Evolutionary conservation across 441 rosid genomes (phyloP).

Genomic region (Populus hybrid): DNA sequence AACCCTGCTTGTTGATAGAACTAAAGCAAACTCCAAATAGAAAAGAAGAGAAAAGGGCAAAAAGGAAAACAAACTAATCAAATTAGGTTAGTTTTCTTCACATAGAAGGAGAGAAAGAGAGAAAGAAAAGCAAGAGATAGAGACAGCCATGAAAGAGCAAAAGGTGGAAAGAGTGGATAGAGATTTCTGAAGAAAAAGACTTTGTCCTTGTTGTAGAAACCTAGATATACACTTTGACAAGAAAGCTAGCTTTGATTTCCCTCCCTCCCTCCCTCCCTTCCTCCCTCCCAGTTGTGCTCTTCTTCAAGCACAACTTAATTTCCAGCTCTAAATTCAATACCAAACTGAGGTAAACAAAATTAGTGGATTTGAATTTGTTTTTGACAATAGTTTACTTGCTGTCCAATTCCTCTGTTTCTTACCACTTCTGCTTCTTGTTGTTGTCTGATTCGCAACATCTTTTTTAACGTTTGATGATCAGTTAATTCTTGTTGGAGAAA

Average conservation of each 20-base stretch:
- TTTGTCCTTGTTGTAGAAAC: constrained; percentile 45
- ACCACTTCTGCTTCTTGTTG: constrained; percentile 13
- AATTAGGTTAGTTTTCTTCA: constrained; percentile 64
- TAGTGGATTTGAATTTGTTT: neutral
- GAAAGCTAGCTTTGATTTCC: constrained; percentile 34
- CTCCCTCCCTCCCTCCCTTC: constrained; percentile 3
- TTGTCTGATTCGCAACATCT: constrained; percentile 17
- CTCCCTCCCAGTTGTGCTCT: constrained; percentile 18
- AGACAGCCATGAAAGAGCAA: constrained; percentile 42
- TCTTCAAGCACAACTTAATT: constrained; percentile 14
- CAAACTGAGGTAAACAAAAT: constrained; percentile 16
- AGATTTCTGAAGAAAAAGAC: constrained; percentile 44
- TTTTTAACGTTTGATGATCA: neutral
- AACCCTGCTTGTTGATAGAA: constrained; percentile 21
- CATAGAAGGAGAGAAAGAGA: constrained; percentile 40
- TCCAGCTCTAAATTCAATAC: neutral
- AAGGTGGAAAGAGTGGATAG: constrained; percentile 25
- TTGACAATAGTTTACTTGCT: neutral
- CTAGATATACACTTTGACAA: constrained; percentile 46
- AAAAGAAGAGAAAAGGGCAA: constrained; percentile 9
- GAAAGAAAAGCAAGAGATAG: constrained; percentile 36
- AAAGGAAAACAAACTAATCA: constrained; percentile 4
- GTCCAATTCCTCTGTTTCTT: constrained; percentile 24
- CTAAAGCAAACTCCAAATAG: constrained; percentile 17
- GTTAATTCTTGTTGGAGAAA: constrained; percentile 21